phyloP scores from a whole-genome alignment of 768 basidiomycete genomes.

The Naganishia vishniacii region DNA sequence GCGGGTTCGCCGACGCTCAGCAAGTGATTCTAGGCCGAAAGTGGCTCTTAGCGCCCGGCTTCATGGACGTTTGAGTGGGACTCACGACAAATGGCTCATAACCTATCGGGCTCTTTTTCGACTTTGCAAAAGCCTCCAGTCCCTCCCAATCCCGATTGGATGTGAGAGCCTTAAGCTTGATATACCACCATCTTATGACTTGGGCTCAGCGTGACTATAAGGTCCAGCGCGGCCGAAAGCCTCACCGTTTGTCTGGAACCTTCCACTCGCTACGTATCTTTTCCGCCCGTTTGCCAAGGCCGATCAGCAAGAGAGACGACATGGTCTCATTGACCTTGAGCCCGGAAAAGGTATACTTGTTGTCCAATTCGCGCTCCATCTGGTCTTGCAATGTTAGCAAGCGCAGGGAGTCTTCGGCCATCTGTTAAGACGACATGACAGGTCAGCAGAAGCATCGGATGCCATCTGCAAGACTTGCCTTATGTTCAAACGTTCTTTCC shows the following conservation, averaged over 20 bases:
- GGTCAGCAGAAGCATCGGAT: background rate
- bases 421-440: constrained; percentile 53
- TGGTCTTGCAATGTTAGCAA: constrained; percentile 77
- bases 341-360: constrained; percentile 73
- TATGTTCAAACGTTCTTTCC: constrained; percentile 82
- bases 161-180: constrained; percentile 78
- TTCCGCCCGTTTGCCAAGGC: constrained; percentile 80
- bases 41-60: background rate
- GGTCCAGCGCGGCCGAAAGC: background rate
- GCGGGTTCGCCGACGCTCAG: constrained; percentile 51
- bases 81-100: constrained; percentile 60
- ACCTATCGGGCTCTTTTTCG: constrained; percentile 86
- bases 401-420: constrained; percentile 76
- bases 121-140: constrained; percentile 76
- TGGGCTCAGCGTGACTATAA: background rate
- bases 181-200: constrained; percentile 74
- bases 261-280: constrained; percentile 83
- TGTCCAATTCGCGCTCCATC: constrained; percentile 76
- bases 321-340: constrained; percentile 83
- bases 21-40: constrained; percentile 36
- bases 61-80: background rate
- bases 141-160: constrained; percentile 76
- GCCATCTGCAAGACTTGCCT: constrained; percentile 54
- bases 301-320: constrained; percentile 66
- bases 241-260: constrained; percentile 87